phyloP scores from a whole-genome alignment of 768 basidiomycete species.

The Rhodosporidiobolus odoratus region DNA sequence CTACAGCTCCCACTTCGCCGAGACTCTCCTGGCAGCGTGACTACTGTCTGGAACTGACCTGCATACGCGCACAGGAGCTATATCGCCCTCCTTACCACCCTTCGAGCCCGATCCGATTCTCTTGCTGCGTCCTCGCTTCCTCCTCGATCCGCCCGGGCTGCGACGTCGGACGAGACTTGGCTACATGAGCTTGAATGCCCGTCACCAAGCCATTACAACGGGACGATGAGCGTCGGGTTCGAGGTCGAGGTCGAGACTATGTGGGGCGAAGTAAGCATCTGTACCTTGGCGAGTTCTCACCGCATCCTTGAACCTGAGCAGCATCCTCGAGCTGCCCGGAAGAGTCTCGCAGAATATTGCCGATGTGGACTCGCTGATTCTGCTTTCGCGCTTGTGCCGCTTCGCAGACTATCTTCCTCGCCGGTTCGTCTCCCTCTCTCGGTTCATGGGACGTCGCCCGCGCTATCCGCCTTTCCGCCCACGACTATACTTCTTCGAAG shows the following conservation, averaged over 20 bases:
- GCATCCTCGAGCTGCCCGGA: too few species aligned
- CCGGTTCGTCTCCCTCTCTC: conserved; percentile 3
- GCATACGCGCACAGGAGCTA: conserved; percentile 31
- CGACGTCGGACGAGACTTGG: not conserved
- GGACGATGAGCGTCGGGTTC: not conserved
- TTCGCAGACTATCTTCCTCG: conserved; percentile 2
- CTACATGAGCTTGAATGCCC: not conserved
- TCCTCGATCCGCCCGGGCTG: not conserved
- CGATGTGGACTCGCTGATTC: not conserved
- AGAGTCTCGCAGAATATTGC: too few species aligned
- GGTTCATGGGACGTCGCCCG: conserved; percentile 4
- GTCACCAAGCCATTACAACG: not conserved
- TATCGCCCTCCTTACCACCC: conserved; percentile 24
- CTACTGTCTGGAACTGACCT: too few species aligned
- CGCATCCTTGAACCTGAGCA: too few species aligned
- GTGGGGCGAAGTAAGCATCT: not conserved
- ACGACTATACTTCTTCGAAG: not conserved
- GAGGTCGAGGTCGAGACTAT: not conserved
- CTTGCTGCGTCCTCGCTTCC: not conserved
- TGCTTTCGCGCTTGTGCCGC: not conserved
- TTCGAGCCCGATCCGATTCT: not conserved
- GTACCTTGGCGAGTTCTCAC: not conserved
- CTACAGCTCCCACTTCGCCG: not conserved
- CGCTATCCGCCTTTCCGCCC: conserved; percentile 1
- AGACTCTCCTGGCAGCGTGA: not conserved